Evolutionary conservation across 352 stramenopile species (phyloP).

Genomic region (Aphanomyces cochlioides): DNA sequence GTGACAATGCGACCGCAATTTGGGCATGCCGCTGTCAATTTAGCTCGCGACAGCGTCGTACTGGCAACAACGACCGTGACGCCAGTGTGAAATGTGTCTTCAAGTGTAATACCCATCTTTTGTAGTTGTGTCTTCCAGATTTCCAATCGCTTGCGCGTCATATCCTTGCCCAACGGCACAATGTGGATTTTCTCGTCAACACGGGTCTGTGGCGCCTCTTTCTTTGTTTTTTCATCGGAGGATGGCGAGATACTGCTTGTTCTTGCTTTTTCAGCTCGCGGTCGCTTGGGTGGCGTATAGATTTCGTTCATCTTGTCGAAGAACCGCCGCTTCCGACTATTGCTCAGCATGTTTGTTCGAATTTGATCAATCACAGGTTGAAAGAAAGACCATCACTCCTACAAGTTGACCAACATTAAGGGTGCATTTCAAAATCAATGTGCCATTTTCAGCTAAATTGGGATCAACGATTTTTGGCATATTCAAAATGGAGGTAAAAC

Average conservation of each 20-base stretch:
- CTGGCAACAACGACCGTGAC: conserved; percentile 22
- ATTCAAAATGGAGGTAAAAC: too few species aligned
- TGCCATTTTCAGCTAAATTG: too few species aligned
- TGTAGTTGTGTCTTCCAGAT: conserved; percentile 59
- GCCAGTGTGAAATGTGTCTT: conserved; percentile 23
- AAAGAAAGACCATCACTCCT: not conserved
- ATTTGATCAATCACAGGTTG: not conserved
- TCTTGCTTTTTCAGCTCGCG: not conserved
- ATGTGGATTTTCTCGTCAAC: conserved; percentile 45
- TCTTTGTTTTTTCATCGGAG: not conserved
- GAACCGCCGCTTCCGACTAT: conserved; percentile 23
- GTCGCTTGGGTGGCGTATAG: conserved; percentile 16
- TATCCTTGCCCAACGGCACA: conserved; percentile 53
- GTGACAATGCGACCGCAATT: not conserved
- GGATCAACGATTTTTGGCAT: too few species aligned
- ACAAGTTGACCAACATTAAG: not conserved
- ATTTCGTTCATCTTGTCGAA: conserved; percentile 27
- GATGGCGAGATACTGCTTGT: not conserved
- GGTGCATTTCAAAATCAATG: too few species aligned
- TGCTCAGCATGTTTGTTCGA: conserved; percentile 15
- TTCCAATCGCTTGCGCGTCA: conserved; percentile 59
- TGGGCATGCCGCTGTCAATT: not conserved
- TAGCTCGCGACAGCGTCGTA: not conserved
- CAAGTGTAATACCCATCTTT: conserved; percentile 48
- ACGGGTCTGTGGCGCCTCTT: not conserved